These are phyloP conservation scores for Leccinum truebloodii DNA, from an alignment of 768 basidiomycete genomes.

Conservation along the genomic window DNA sequence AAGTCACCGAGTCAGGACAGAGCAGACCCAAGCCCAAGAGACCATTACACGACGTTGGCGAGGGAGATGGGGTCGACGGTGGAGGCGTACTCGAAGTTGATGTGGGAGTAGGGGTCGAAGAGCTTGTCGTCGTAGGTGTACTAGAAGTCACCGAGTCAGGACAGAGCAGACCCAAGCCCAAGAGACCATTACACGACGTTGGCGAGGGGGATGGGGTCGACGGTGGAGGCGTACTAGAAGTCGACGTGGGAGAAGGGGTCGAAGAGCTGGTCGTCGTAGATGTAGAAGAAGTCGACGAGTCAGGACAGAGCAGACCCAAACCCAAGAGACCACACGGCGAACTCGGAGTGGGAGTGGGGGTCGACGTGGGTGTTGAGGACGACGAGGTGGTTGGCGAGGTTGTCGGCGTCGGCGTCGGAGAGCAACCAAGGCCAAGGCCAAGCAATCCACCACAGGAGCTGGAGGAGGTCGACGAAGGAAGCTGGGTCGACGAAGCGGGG, in stretches of 20 bases:
- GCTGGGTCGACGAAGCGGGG: constrained; percentile 9
- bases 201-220: neutral
- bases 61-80: neutral
- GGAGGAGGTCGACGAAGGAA: neutral
- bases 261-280: neutral
- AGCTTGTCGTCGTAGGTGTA: too few relatives aligned
- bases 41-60: neutral
- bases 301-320: neutral
- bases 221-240: neutral
- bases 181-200: neutral
- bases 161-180: neutral
- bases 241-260: neutral
- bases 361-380: neutral
- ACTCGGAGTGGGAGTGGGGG: neutral
- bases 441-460: constrained; percentile 22
- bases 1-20: neutral
- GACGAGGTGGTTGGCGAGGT: neutral
- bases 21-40: neutral
- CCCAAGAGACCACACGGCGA: neutral
- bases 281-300: neutral
- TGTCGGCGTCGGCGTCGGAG: constrained; percentile 7
- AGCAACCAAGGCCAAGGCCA: constrained; percentile 22
- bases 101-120: neutral
- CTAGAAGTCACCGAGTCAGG: neutral
- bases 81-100: neutral